phyloP scores from a whole-genome alignment of 495 filamentous ascomycete species.

The Diplogelasinospora grovesii region DNA sequence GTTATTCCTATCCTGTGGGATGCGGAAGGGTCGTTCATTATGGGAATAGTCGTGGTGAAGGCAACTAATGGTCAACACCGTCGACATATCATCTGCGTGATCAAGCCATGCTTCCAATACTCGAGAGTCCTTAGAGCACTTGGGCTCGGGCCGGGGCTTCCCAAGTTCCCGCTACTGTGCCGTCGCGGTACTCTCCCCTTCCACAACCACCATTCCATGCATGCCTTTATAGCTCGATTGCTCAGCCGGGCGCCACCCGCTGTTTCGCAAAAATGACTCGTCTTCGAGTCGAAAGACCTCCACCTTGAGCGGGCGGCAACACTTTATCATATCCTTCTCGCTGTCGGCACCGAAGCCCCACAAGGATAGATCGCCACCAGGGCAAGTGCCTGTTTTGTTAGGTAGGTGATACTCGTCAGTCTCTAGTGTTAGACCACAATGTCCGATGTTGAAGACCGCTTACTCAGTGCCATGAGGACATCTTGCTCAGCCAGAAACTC shows the following conservation, averaged over 20 bases:
- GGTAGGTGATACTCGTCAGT: too few relatives aligned
- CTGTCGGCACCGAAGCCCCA: conserved; percentile 69
- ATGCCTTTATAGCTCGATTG: conserved; percentile 54
- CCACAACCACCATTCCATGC: conserved; percentile 51
- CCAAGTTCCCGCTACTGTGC: too few relatives aligned
- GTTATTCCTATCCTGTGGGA: too few relatives aligned
- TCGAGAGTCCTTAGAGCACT: too few relatives aligned
- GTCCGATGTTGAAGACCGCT: neutral
- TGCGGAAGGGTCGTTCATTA: too few relatives aligned
- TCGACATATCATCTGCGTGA: too few relatives aligned
- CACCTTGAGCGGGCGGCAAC: conserved; percentile 65
- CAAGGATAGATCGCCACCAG: conserved; percentile 61
- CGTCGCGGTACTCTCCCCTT: conserved; percentile 11
- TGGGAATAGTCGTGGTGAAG: too few relatives aligned
- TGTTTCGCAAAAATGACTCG: conserved; percentile 35
- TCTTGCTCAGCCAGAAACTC: conserved; percentile 75
- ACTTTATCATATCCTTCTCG: conserved; percentile 59
- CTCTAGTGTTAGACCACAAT: too few relatives aligned
- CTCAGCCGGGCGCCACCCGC: conserved; percentile 55
- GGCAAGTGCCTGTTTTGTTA: conserved; percentile 36
- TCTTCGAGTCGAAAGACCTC: conserved; percentile 60
- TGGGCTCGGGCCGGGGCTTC: too few relatives aligned
- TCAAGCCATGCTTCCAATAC: too few relatives aligned
- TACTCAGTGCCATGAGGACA: conserved; percentile 64
- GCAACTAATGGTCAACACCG: too few relatives aligned